Conservation (phyloP, 208 protist species). For the Strigomonas culicis region DNA sequence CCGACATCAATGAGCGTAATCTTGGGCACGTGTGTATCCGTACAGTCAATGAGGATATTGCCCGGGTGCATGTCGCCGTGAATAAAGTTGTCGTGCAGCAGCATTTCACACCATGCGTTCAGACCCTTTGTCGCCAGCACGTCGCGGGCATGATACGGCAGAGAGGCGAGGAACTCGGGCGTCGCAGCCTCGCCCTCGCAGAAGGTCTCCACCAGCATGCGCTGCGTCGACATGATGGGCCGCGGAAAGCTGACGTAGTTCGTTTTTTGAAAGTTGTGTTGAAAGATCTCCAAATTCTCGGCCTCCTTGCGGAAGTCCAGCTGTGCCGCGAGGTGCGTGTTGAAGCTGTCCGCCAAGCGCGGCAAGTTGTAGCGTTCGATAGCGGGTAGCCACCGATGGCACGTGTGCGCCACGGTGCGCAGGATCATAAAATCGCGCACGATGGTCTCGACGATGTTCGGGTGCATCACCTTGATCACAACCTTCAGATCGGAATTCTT, state of each 20-base stretch:
- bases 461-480: slow-evolving; percentile 91
- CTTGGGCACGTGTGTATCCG: slow-evolving; percentile 65
- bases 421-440: slow-evolving; percentile 85
- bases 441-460: slow-evolving; percentile 79
- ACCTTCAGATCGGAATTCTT: slow-evolving; percentile 52
- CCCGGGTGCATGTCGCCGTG: slow-evolving; percentile 93
- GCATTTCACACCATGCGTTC: slow-evolving; percentile 91
- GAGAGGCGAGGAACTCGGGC: slow-evolving; percentile 73
- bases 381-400: slow-evolving; percentile 34
- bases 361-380: slow-evolving; percentile 59
- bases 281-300: slow-evolving; percentile 79
- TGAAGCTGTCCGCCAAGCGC: slow-evolving; percentile 61
- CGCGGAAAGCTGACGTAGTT: slow-evolving; percentile 81
- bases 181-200: slow-evolving; percentile 75
- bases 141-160: slow-evolving; percentile 70
- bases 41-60: slow-evolving; percentile 88
- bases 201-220: slow-evolving; percentile 87
- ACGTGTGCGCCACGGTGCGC: slow-evolving; percentile 32
- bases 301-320: slow-evolving; percentile 90
- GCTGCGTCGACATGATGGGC: slow-evolving; percentile 78
- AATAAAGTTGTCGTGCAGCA: slow-evolving; percentile 90
- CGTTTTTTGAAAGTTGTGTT: slow-evolving; percentile 72
- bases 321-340: slow-evolving; percentile 81
- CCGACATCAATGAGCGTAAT: slow-evolving; percentile 88
- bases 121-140: slow-evolving; percentile 83